Base-by-base conservation (phyloP, 2,329 filamentous ascomycete species). In the Colletotrichum salicis region DNA sequence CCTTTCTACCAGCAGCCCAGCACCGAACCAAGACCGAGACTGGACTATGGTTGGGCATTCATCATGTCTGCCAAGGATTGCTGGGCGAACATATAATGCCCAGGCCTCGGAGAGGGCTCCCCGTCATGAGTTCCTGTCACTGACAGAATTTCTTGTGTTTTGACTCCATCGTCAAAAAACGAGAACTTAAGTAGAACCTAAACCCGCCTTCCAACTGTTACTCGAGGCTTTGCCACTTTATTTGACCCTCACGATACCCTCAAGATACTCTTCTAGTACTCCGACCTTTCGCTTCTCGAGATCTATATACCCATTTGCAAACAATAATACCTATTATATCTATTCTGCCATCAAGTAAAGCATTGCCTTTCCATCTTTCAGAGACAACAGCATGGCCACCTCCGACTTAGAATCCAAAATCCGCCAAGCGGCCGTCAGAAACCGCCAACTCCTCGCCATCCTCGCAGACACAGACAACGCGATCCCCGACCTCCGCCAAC, bases 391-490 rank as follows among this genome's bases (percentile, higher is more conserved):
- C 45, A 57, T 64, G 41, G 41, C 59, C 62, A 72, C 54, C 54
- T 24, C 77, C 8, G 74, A 76, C 22, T 76, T 82, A 41, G 78
- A 80, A 61, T 73, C 78, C 55, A 80, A 78, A 59, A 84, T 88
- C 71, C 78, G 78, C 55, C 76, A 80, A 7, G 82, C 84, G 4
- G 80, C 82, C 1, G 77, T 80, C 11, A 80, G 80, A 51, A 85
- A 87, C 75, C 76, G 71, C 4, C 79, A 84, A 48, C 82, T 90
- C 3, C 81, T 89, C 8, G 74, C 78, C 41, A 82, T 82, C 13
- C 82, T 90, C 31, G 78, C 82, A 24, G 79, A 86, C 61, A 88
- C 86, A 1, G 84, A 88, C 74, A 83, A 88, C 75, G 86, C 87
- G 0, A 74, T 78, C 1, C 81, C 85, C 0, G 81, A 83, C 10